Base-by-base conservation (phyloP, 140 eudicot species). In the Senecio squalidus region DNA sequence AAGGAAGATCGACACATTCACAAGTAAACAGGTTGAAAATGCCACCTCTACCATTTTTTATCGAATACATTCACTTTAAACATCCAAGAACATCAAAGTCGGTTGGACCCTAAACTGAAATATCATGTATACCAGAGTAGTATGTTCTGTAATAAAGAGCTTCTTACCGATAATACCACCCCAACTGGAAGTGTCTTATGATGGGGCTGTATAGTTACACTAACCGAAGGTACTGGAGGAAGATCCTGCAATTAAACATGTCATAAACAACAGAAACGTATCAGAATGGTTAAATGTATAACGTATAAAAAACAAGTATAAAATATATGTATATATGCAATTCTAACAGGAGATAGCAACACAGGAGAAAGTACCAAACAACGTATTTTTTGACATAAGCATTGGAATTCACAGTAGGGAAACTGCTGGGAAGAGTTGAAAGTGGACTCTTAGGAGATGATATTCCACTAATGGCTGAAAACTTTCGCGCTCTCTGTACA, bases 401-500 rank as follows among this genome's bases (percentile, higher is more conserved):
- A 82, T 79, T 60, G 94, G 95, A 54, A 82, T 84, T 55, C 95
- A n/a, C 95, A 1, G 92, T 80, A 0, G 95, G 97, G 22, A 89
- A 78, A 67, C 79, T 69, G 3, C 87, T 56, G 63, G 97, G 97
- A 25, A 80, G 86, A 56, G 55, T 89, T 50, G 97, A 82, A 48
- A 85, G 85, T 66, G 95, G 97, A 26, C 70, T 89, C 54, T 85
- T 66, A 69, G 97, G 97, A 54, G 86, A 89, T 76, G 95, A 85
- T 53, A 95, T 89, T 41, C 94, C 95, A 28, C 89, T 79, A 61
- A 89, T 89, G 4, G 86, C 81, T 25, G 95, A 82, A 55, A 89
- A 85, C 58, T 89, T 89, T 83, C 89, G 95, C 46, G 97, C 97
- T 47, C 62, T 85, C 11, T 89, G 97, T 79, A 85, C 95, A 74